Conservation (phyloP, 176 grass and related monocot genomes). For the Saccharum officinarum region DNA sequence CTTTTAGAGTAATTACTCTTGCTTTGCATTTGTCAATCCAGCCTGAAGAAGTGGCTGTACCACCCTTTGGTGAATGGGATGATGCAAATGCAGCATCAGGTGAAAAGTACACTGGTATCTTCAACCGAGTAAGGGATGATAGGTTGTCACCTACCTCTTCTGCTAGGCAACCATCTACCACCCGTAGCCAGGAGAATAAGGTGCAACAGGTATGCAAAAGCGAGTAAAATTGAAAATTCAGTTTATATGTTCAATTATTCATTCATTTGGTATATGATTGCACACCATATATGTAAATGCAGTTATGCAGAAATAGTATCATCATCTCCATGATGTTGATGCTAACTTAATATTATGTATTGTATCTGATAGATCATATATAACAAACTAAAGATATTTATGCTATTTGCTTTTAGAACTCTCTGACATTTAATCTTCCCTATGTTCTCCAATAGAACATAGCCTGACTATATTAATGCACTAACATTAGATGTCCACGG, state of each 20-base stretch:
- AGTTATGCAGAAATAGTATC: not conserved
- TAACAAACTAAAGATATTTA: conserved; percentile 7
- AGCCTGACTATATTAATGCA: not conserved
- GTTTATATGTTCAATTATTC: conserved; percentile 12
- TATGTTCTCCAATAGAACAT: not conserved
- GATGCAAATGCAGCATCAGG: conserved; percentile 55
- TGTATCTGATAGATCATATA: not conserved
- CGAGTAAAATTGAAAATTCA: not conserved
- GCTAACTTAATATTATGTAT: not conserved
- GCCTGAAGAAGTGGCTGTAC: conserved; percentile 53
- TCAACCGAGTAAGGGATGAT: conserved; percentile 54
- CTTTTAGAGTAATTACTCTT: conserved; percentile 14
- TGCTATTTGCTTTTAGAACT: not conserved
- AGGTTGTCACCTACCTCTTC: conserved; percentile 48
- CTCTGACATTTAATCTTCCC: not conserved
- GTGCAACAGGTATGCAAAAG: conserved; percentile 49
- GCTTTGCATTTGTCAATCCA: conserved; percentile 30
- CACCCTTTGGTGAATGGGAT: conserved; percentile 72
- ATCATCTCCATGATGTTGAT: not conserved
- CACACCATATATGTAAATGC: not conserved
- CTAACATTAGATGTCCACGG: not conserved
- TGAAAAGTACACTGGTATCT: conserved; percentile 64
- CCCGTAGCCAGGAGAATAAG: not conserved
- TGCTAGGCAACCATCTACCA: conserved; percentile 26
- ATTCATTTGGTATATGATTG: conserved; percentile 9